phyloP scores from a whole-genome alignment of 257 asterid species.

The Capsicum pubescens region DNA sequence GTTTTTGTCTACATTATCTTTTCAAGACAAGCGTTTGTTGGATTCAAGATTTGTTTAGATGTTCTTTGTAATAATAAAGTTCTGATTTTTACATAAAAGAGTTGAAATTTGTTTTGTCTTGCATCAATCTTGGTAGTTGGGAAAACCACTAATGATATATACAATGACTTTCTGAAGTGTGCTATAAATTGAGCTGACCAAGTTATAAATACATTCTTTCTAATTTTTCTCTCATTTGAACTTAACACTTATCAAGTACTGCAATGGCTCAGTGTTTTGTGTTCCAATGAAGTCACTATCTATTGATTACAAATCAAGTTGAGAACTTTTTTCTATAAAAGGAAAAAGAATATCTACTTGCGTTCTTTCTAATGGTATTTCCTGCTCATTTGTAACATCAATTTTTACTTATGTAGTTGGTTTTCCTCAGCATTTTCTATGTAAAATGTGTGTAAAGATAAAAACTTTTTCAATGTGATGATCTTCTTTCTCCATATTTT shows the following conservation, averaged over 20 bases:
- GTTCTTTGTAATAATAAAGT: conserved; percentile 26
- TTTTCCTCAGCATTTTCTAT: not conserved
- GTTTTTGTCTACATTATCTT: conserved; percentile 31
- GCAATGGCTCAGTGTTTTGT: not conserved
- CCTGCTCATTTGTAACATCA: not conserved
- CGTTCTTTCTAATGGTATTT: not conserved
- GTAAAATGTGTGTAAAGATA: conserved; percentile 8
- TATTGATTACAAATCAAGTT: conserved; percentile 1
- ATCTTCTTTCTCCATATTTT: not conserved
- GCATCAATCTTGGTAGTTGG: conserved; percentile 19
- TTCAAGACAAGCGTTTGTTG: not conserved
- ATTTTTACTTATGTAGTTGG: not conserved
- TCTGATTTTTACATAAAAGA: conserved; percentile 9
- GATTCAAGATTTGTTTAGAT: conserved; percentile 30
- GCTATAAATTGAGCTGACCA: not conserved
- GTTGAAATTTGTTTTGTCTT: conserved; percentile 25
- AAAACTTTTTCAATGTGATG: not conserved
- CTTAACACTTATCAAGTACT: not conserved
- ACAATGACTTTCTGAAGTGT: conserved; percentile 11
- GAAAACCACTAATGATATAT: not conserved
- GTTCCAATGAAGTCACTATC: not conserved
- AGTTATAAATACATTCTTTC: conserved; percentile 3
- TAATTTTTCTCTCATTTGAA: not conserved
- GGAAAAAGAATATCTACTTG: not conserved
- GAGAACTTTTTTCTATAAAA: conserved; percentile 5